Evolutionary conservation across 805 yeast species (phyloP).

Genomic region (Kodamaea jinghongensis): DNA sequence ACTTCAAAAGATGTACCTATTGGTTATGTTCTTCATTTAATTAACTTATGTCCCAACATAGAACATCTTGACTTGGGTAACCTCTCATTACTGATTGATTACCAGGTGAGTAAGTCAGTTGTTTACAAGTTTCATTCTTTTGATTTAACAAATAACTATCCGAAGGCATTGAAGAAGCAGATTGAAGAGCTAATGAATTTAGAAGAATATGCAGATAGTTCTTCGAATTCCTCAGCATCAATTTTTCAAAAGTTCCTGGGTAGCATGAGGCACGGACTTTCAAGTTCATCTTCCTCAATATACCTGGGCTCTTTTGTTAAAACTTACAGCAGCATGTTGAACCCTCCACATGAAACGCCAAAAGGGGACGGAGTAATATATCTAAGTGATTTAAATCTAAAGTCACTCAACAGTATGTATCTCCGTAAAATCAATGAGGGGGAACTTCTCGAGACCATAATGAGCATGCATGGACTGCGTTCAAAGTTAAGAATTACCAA

Average conservation of each 20-base stretch:
- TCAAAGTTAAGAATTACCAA: constrained; percentile 4
- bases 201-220: constrained; percentile 5
- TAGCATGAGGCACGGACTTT: constrained; percentile 1
- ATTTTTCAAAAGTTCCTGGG: constrained; percentile 4
- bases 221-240: neutral
- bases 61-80: constrained; percentile 54
- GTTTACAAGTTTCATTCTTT: constrained; percentile 35
- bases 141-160: constrained; percentile 39
- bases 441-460: constrained; percentile 28
- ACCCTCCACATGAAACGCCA: constrained; percentile 12
- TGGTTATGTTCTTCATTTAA: constrained; percentile 68
- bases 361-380: constrained; percentile 27
- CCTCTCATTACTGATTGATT: constrained; percentile 66
- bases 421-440: constrained; percentile 30
- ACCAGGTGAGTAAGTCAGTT: constrained; percentile 43
- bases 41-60: constrained; percentile 66
- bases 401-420: constrained; percentile 33
- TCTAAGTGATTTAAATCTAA: constrained; percentile 40
- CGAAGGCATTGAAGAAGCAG: constrained; percentile 25
- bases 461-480: constrained; percentile 25
- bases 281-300: constrained; percentile 3
- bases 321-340: constrained; percentile 5
- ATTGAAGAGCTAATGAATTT: constrained; percentile 22
- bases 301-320: constrained; percentile 3
- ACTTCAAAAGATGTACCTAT: constrained; percentile 74